Conservation (phyloP, 2,329 filamentous ascomycete species). For the Lasiodiplodia sp. region DNA sequence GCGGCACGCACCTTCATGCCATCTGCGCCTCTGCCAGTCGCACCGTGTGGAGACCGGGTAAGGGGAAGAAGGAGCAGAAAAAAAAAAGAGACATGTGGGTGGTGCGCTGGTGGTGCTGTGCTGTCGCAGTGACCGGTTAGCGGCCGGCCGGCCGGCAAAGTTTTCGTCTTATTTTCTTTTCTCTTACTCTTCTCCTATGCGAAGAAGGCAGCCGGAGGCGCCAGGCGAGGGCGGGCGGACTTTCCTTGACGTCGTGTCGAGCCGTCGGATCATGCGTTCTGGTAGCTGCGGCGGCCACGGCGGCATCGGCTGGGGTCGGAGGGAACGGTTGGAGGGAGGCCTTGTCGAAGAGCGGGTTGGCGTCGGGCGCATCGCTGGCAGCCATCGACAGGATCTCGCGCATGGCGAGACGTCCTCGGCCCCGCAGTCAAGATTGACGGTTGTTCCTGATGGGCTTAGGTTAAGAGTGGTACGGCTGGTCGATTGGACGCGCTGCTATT, state of each 20-base stretch:
- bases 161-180: not conserved
- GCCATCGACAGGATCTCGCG: not conserved
- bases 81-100: slow-evolving; percentile 1
- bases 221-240: not conserved
- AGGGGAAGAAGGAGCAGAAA: not conserved
- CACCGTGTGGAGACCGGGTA: slow-evolving; percentile 5
- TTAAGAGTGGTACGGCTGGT: not conserved
- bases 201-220: slow-evolving; percentile 8
- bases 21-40: not conserved
- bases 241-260: slow-evolving; percentile 13
- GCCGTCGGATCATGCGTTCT: not conserved
- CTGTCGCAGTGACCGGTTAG: not conserved
- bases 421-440: slow-evolving; percentile 19
- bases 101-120: slow-evolving; percentile 20
- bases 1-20: slow-evolving; percentile 5
- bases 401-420: slow-evolving; percentile 20
- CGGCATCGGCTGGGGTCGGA: slow-evolving; percentile 8
- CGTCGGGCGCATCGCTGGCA: not conserved
- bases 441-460: slow-evolving; percentile 22
- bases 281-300: not conserved
- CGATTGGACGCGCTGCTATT: slow-evolving; percentile 10
- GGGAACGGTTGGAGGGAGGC: slow-evolving; percentile 5
- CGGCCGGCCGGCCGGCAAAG: slow-evolving; percentile 19
- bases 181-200: not conserved
- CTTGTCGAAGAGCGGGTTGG: slow-evolving; percentile 1